Evolutionary conservation across 306 rosid genomes (phyloP), one percentile per base, ranked within the genome.

Genomic region (Fragaria nilgerrensis): DNA sequence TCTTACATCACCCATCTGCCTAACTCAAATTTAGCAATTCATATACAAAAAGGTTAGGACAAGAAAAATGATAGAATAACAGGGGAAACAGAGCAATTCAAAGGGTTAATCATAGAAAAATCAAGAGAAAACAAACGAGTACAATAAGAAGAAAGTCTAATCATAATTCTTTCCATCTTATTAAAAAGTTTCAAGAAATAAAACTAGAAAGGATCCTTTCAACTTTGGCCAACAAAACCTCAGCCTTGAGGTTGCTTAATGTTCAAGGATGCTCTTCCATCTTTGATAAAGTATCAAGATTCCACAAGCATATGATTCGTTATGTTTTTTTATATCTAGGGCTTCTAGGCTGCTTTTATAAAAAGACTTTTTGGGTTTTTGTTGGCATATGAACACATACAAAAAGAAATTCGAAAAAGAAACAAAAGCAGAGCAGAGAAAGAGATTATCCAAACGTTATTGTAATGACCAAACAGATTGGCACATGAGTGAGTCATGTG

Each of bases 1-100:
- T 64, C 79, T 81, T 82, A 79, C 80, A 34, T 41, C 34, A 63
- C 55, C 87, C 96, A 94, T 87, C 96, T 94, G 89, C 87, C 77
- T 23, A 71, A 59, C 77, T 67, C 56, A 56, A 37, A 56, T 58
- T 56, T 19, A 61, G 20, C 19, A 56, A 69, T 58, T 70, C 36
- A 55, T 56, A 36, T 32, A 58, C 32, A 22, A 23, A 23, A 20
- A 84, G 14, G 6, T 22, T 4, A 72, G 83, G 19, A 74, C 73
- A 70, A 25, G 56, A 48, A 59, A 76, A 72, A 72, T 13, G 63
- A 9, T 5, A 27, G 9, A 48, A 67, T 27, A 6, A 64, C 69
- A 6, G 68, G n/a, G 76, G 32, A n/a, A 32, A 70, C 65, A 74
- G 52, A 41, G 55, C 4, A 27, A 25, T 43, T 74, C 36, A 58